Conservation (phyloP, 768 basidiomycete genomes). For the Serendipita sp. region DNA sequence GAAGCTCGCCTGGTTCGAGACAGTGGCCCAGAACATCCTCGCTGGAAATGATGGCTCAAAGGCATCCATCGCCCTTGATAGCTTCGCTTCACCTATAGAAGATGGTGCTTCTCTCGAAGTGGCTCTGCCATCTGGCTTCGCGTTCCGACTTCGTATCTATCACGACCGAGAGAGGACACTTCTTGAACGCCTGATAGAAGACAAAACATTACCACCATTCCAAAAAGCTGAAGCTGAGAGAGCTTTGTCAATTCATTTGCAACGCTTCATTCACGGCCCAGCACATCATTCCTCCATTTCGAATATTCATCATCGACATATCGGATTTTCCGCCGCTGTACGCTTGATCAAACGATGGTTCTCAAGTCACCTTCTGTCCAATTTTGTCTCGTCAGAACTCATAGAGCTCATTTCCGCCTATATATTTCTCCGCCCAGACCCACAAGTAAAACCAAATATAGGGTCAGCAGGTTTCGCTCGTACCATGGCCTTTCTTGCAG, state of each 20-base stretch:
- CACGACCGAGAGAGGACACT: conserved; percentile 73
- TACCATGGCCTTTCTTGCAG: conserved; percentile 53
- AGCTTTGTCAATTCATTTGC: conserved; percentile 42
- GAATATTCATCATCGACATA: conserved; percentile 58
- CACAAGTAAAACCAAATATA: conserved; percentile 5
- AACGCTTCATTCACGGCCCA: conserved; percentile 66
- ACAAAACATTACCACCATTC: conserved; percentile 18
- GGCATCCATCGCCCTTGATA: conserved; percentile 41
- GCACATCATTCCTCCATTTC: conserved; percentile 73
- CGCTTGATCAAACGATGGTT: conserved; percentile 89
- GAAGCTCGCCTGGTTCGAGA: conserved; percentile 83
- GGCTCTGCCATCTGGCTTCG: conserved; percentile 67
- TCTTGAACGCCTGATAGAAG: conserved; percentile 49
- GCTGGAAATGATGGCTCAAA: conserved; percentile 30
- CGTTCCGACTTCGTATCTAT: conserved; percentile 70
- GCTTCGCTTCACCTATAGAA: conserved; percentile 34
- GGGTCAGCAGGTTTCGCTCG: conserved; percentile 41
- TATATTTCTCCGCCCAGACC: conserved; percentile 47
- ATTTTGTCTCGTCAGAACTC: conserved; percentile 58
- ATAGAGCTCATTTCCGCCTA: conserved; percentile 74
- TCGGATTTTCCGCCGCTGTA: conserved; percentile 70
- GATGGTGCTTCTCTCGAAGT: conserved; percentile 66
- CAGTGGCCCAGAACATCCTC: conserved; percentile 53
- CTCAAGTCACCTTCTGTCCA: conserved; percentile 61
- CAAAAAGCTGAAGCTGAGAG: conserved; percentile 30